Conservation (phyloP, 139 green algal genomes). For the Desmodesmus armatus region DNA sequence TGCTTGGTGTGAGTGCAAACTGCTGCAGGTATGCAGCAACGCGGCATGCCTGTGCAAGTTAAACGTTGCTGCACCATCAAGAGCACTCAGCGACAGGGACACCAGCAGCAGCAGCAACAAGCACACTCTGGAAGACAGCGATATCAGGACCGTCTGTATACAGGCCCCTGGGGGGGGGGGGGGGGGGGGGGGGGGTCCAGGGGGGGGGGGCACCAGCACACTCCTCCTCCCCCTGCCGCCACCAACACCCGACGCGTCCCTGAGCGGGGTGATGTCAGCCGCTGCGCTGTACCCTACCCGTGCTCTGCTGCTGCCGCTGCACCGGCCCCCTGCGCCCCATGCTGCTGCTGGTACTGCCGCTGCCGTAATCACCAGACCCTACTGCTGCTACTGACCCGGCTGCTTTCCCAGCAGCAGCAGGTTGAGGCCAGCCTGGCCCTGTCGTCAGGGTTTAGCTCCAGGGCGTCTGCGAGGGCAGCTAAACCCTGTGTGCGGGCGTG, state of each 20-base stretch:
- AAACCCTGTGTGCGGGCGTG: neutral
- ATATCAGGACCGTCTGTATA: too few species aligned
- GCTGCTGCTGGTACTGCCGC: too few species aligned
- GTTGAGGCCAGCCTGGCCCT: neutral
- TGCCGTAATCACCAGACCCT: neutral
- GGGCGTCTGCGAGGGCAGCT: conserved; percentile 11
- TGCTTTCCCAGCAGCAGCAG: neutral
- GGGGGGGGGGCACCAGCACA: conserved; percentile 33
- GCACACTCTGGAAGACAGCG: too few species aligned
- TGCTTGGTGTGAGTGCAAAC: too few species aligned
- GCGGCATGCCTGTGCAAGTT: too few species aligned
- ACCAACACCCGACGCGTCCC: neutral
- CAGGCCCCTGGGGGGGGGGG: too few species aligned
- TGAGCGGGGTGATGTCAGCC: neutral
- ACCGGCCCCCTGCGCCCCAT: neutral
- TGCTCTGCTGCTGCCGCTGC: conserved; percentile 4
- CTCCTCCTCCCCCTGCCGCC: neutral
- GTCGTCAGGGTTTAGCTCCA: conserved; percentile 2
- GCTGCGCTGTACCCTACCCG: neutral
- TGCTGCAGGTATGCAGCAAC: too few species aligned
- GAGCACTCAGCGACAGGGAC: too few species aligned
- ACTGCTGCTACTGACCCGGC: conserved; percentile 3
- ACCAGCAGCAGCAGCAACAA: too few species aligned
- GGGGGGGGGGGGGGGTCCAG: too few species aligned
- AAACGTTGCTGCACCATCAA: too few species aligned